phyloP scores from a whole-genome alignment of 148 eudicot genomes.

The Chenopodium berlandieri region DNA sequence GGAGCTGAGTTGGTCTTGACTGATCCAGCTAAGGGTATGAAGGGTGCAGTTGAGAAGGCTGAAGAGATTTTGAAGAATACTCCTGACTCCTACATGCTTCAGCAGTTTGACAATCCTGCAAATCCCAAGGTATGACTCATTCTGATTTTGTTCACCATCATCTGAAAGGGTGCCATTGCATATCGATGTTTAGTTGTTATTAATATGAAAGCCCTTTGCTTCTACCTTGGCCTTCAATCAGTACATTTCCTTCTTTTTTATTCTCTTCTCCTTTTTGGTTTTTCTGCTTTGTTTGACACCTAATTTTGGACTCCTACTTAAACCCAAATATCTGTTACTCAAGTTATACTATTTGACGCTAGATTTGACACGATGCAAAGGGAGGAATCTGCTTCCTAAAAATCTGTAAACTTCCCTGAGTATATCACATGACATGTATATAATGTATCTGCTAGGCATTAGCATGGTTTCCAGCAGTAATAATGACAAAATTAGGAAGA shows the following conservation, averaged over 20 bases:
- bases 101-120: slow-evolving; percentile 97
- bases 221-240: neutral
- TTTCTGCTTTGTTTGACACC: neutral
- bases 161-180: neutral
- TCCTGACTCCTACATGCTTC: slow-evolving; percentile 89
- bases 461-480: no score
- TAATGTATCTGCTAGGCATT: neutral
- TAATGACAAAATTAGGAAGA: no score
- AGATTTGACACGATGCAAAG: neutral
- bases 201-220: neutral
- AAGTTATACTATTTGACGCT: neutral
- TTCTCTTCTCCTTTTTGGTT: neutral
- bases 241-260: neutral
- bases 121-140: slow-evolving; percentile 76
- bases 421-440: neutral
- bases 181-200: neutral
- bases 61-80: slow-evolving; percentile 78
- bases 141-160: neutral
- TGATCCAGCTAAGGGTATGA: slow-evolving; percentile 92
- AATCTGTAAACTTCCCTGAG: no score
- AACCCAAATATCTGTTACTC: neutral
- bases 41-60: slow-evolving; percentile 90
- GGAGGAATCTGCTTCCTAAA: no score
- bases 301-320: neutral
- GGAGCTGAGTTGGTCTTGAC: slow-evolving; percentile 97